Evolutionary conservation across 2,329 filamentous ascomycete species (phyloP), one percentile per base, ranked within the genome.

Genomic region (Metarhizium sp.): DNA sequence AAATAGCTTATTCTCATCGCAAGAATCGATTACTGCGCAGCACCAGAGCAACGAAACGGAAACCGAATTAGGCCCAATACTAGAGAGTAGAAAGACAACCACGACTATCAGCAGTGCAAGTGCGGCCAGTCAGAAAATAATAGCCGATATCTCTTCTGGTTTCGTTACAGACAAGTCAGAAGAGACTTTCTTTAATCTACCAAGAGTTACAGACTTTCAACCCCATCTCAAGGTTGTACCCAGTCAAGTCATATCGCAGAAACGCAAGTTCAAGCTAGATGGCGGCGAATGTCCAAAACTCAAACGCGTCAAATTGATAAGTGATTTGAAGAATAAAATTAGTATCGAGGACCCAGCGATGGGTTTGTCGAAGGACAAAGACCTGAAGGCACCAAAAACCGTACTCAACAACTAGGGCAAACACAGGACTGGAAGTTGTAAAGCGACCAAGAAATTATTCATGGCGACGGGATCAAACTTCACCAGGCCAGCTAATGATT

Each of bases 121-220:
- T 14, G 53, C 25, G 49, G 50, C 51, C 20, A 61, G 59, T 11
- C 60, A 59, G 47, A 55, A 56, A 30, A 56, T 66, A 46, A 58
- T 67, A 11, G 64, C 68, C 45, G 60, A 67, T 46, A 68, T 70
- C 29, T 61, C 62, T 6, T 62, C 61, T 10, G 57, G 59, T 14
- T 50, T 67, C n/a, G 45, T 68, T 34, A 20, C 47, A 20, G 53
- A 53, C 1, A 52, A 52, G 36, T 34, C 53, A 43, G 34, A 25
- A 7, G 50, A 40, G 16, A 43, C 25, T 29, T 40, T 45, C 14
- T 58, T 53, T 47, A 48, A 48, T 25, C 34, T 58, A 32, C 56
- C 56, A 11, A 53, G 32, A 29, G 52, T 55, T n/a, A 48, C 50
- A 3, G 53, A 55, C 34, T 58, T 55, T 38, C 36, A 50, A 18